Evolutionary conservation across 495 filamentous ascomycete species (phyloP), one percentile per base, ranked within the genome.

Genomic region (Xylaria flabelliformis): DNA sequence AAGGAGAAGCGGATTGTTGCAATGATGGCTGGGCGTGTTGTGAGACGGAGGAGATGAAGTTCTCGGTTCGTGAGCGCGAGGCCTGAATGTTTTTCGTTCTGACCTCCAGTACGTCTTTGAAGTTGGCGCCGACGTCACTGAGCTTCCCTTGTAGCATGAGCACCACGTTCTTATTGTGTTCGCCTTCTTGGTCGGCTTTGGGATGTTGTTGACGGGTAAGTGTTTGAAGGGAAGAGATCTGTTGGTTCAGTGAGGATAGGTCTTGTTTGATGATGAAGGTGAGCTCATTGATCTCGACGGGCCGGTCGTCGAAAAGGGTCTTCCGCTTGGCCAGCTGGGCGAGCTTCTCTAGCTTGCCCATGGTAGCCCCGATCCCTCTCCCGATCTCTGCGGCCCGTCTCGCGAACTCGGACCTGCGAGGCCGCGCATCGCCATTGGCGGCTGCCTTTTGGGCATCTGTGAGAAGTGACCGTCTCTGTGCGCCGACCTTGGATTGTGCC

Each of bases 21-120:
- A 88, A 73, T n/a, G 84, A 79, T 4, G 80, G 74, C 62, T 85
- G 83, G 3, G 85, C 80, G 62, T 95, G 94, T 51, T 92, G 89
- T 3, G 92, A 93, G 51, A 97, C 94, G 15, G 92, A 94, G 2
- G 93, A 95, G 29, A 98, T 93, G 73, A 99, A 99, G 77, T 98
- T 96, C 80, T 99, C 97, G 63, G 96, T 98, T 69, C 96, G 85
- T 53, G 93, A 91, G 46, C 94, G 88, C 56, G 93, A 95, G 15
- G 97, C 97, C 81, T 98, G 97, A 64, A 98, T 97, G 81, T 99
- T 99, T 85, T 98, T 97, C 58, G 96, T 99, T 41, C 96, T 91
- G 29, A 97, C 94, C 79, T 99, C 96, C 15, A 98, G 87, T 0
- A 98, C 95, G 74, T 98, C 95, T 81, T 98, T 98, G 88, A 99